phyloP scores from a whole-genome alignment of 1,139 yeast species.

The Kodamaea derodonti region DNA sequence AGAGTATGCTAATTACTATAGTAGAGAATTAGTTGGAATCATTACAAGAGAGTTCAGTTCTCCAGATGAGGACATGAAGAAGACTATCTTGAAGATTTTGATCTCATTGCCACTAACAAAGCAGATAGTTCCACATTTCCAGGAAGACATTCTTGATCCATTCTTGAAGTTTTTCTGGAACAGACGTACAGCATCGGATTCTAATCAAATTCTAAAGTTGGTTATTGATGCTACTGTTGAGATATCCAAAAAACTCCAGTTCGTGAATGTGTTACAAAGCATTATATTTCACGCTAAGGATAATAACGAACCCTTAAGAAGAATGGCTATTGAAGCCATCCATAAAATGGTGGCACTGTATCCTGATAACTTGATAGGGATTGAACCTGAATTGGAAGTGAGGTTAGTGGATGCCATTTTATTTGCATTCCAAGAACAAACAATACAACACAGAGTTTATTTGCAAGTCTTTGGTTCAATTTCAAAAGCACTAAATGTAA shows the following conservation, averaged over 20 bases:
- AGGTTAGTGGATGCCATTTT: constrained; percentile 76
- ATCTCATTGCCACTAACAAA: constrained; percentile 30
- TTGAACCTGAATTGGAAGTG: constrained; percentile 48
- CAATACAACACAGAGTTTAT: constrained; percentile 48
- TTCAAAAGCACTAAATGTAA: constrained; percentile 60
- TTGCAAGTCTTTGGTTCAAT: constrained; percentile 66
- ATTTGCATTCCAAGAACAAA: constrained; percentile 83
- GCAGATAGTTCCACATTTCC: constrained; percentile 26
- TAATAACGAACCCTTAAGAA: constrained; percentile 74
- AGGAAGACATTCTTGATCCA: constrained; percentile 49
- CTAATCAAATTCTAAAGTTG: constrained; percentile 43
- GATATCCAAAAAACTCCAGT: constrained; percentile 67
- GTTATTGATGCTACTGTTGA: constrained; percentile 74
- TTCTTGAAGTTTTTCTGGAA: constrained; percentile 80
- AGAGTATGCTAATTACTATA: constrained; percentile 76
- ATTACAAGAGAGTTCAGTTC: constrained; percentile 70
- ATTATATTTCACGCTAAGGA: constrained; percentile 66
- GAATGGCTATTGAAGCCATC: constrained; percentile 74
- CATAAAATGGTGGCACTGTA: constrained; percentile 25
- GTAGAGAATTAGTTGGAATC: constrained; percentile 66
- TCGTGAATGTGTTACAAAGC: constrained; percentile 53
- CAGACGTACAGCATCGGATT: constrained; percentile 60
- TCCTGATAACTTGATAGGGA: constrained; percentile 34
- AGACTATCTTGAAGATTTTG: constrained; percentile 53
- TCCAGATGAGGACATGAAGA: constrained; percentile 88